These are phyloP conservation scores for Teunomyces kruisii DNA, from an alignment of 805 yeast species.

Conservation along the genomic window DNA sequence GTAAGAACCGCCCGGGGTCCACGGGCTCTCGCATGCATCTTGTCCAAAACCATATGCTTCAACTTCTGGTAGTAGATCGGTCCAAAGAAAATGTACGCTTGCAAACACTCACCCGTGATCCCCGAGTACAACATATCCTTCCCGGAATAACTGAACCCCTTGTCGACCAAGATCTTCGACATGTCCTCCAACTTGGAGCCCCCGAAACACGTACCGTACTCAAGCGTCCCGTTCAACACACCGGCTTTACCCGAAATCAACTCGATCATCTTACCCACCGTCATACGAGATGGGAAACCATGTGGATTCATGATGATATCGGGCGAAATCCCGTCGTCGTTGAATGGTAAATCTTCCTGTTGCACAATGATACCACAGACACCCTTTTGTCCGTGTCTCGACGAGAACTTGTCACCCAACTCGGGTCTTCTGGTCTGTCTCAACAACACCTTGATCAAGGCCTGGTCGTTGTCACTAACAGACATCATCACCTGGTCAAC, in stretches of 20 bases:
- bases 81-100: slow-evolving; percentile 97
- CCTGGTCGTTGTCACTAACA: slow-evolving; percentile 92
- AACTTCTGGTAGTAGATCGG: slow-evolving; percentile 97
- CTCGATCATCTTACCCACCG: slow-evolving; percentile 98
- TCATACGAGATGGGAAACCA: slow-evolving; percentile 99
- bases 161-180: slow-evolving; percentile 84
- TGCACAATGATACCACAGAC: slow-evolving; percentile 98
- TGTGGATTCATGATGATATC: slow-evolving; percentile 99
- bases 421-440: slow-evolving; percentile 98
- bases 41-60: slow-evolving; percentile 98
- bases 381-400: slow-evolving; percentile 98
- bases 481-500: slow-evolving; percentile 98
- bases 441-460: slow-evolving; percentile 83
- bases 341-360: slow-evolving; percentile 95
- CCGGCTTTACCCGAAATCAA: slow-evolving; percentile 97
- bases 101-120: slow-evolving; percentile 94
- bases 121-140: slow-evolving; percentile 98
- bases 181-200: slow-evolving; percentile 95
- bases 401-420: slow-evolving; percentile 94
- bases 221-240: slow-evolving; percentile 84
- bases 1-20: slow-evolving; percentile 98
- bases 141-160: slow-evolving; percentile 93
- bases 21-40: slow-evolving; percentile 99
- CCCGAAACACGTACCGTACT: slow-evolving; percentile 98
- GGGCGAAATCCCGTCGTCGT: slow-evolving; percentile 87